Evolutionary conservation across 192 early-diverging fungal genomes (phyloP), one percentile per base, ranked within the genome.

Genomic region (Umbelopsis isabellina): DNA sequence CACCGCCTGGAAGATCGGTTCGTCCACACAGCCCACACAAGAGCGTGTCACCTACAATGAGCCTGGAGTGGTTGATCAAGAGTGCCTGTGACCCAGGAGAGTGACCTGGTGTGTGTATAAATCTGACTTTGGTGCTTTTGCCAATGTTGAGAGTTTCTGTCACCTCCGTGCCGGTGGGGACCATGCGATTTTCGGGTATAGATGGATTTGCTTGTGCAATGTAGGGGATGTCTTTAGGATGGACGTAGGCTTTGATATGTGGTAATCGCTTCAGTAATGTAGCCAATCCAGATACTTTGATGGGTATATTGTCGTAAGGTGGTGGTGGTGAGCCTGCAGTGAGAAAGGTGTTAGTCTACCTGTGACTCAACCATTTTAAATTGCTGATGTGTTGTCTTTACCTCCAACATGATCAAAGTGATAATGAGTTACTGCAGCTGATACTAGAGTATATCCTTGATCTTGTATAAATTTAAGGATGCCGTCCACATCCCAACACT

Each of bases 91-190:
- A 92, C 10, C 96, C 96, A 3, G 89, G 87, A 25, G 96, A 93
- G 74, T 98, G 96, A 16, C 96, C 96, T 2, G 96, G 96, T n/a
- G 93, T 95, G 74, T 98, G 96, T 41, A 95, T 74, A 75, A 96
- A 94, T 66, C 81, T 70, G 21, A 97, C 72, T 11, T 81, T 76
- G 0, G 85, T 87, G 15, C 74, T 79, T 33, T 49, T 47, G 37
- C 88, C 89, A 0, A 90, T 41, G 13, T 46, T 46, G 18, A 76
- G n/a, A 0, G 50, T 48, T 3, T 53, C 35, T 16, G 77, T 76
- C 18, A 75, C 48, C 15, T 66, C 55, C 6, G 74, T 80, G 65
- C 71, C 76, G 1, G 74, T 76, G 2, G 73, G 70, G 0, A 75
- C 73, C 0, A 79, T 33, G 50, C 74, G 68, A n/a, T 73, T 73